phyloP scores from a whole-genome alignment of 1,284 basidiomycete species.

The Tilletia indica region DNA sequence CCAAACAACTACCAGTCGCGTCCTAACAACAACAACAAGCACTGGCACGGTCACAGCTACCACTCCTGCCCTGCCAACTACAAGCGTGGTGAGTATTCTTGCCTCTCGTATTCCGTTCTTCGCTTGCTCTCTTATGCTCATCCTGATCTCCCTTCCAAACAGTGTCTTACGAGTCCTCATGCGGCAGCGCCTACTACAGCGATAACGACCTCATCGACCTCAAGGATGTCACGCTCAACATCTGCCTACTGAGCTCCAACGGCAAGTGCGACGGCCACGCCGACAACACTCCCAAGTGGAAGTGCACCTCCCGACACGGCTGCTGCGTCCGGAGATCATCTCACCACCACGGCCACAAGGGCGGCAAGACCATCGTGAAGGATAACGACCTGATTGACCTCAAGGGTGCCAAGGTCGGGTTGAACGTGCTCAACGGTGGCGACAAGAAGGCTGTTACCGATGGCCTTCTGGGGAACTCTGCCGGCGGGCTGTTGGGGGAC shows the following conservation, averaged over 20 bases:
- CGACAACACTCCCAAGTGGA: constrained; percentile 6
- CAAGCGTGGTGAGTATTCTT: constrained; percentile 2
- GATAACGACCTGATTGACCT: background rate
- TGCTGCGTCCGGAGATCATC: constrained; percentile 1
- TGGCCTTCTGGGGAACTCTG: background rate
- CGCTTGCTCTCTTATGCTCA: background rate
- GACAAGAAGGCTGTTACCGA: background rate
- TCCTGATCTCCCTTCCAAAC: background rate
- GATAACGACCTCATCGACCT: constrained; percentile 9
- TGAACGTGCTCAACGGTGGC: background rate
- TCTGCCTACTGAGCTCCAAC: constrained; percentile 32
- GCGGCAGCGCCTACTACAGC: constrained; percentile 15
- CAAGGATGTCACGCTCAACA: constrained; percentile 22
- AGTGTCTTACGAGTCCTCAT: constrained; percentile 10
- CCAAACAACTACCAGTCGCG: constrained; percentile 5
- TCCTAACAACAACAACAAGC: no score
- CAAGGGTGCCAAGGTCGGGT: background rate
- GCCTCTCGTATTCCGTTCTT: background rate
- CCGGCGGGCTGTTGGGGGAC: no score
- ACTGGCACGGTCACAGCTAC: background rate
- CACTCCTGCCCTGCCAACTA: constrained; percentile 12
- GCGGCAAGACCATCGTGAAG: constrained; percentile 2
- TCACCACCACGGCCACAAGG: constrained; percentile 2
- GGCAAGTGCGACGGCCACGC: constrained; percentile 26
- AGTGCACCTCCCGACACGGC: constrained; percentile 15